Conservation (phyloP, 2,329 filamentous ascomycete species). For the Arthroderma sp. region DNA sequence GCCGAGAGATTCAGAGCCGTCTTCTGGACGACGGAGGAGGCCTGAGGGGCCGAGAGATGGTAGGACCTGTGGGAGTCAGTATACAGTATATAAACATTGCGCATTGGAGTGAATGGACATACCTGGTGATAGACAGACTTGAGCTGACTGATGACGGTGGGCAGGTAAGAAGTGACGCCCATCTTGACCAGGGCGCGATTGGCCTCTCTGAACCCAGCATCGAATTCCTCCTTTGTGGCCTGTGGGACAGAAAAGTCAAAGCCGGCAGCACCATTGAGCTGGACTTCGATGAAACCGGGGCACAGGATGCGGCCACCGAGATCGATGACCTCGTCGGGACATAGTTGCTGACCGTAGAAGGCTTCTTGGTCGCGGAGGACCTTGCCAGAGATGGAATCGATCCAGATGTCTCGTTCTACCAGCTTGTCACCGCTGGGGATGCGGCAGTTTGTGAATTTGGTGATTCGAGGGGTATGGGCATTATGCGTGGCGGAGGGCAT, state of each 20-base stretch:
- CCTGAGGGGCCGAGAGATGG: conserved; percentile 66
- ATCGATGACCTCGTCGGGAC: conserved; percentile 62
- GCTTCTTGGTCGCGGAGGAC: conserved; percentile 58
- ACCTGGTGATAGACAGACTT: conserved; percentile 70
- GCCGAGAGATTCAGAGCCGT: conserved; percentile 75
- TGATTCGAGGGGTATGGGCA: conserved; percentile 41
- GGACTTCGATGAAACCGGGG: conserved; percentile 78
- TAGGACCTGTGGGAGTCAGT: conserved; percentile 35
- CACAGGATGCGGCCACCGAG: conserved; percentile 71
- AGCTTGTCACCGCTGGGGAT: conserved; percentile 56
- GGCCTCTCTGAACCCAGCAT: conserved; percentile 55
- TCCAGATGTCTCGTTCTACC: conserved; percentile 72
- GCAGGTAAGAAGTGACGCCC: conserved; percentile 77
- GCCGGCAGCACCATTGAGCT: conserved; percentile 83
- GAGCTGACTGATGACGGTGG: conserved; percentile 67
- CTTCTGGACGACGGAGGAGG: conserved; percentile 40
- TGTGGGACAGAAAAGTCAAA: conserved; percentile 80
- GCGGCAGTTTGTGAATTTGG: conserved; percentile 81
- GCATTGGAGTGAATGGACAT: conserved; percentile 4
- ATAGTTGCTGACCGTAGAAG: conserved; percentile 35
- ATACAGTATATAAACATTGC: background rate
- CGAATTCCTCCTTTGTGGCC: conserved; percentile 53
- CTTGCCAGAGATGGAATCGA: conserved; percentile 67
- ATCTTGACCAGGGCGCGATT: conserved; percentile 61
- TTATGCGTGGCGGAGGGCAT: conserved; percentile 7